Evolutionary conservation across 164 flowering plant species (phyloP), one percentile per base, ranked within the genome.

Genomic region (Macadamia integrifolia): DNA sequence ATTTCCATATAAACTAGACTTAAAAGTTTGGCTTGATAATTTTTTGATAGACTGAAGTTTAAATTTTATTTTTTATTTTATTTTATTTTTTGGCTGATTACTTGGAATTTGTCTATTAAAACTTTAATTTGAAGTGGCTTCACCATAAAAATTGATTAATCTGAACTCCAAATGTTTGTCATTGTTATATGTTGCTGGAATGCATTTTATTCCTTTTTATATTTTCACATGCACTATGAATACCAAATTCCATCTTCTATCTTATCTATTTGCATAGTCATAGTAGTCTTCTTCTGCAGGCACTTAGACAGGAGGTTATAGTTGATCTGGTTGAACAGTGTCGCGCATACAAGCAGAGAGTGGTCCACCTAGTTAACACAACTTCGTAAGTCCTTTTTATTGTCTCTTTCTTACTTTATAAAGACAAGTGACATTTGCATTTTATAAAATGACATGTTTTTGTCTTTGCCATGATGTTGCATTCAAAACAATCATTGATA

Each of bases 321-420:
- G 85, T 90, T 67, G 99, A 94, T 72, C 82, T 94, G 81, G 98
- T 94, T 74, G 92, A 88, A 30, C 99, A 92, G 70, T 92, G 99
- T 53, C 90, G 96, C 30, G 78, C 85, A 18, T 94, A 92, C 80
- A 94, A 92, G 84, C 97, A 82, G 76, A 84, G 97, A 86, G 97
- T 92, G 60, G 94, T 94, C 58, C 99, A 94, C 77, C 95, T 94
- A 69, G 92, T 92, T 55, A 92, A 90, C 77, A 86, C 93, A 62
- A 94, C 97, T 58, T 67, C 86, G 99, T 94, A 88, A 84, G 96
- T 44, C 70, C 70, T 67, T 66, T 59, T 50, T 23, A 62, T 53
- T 69, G 58, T 57, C 15, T 18, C 30, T 28, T 10, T 48, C 66
- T 56, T 11, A 11, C 35, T 61, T 18, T 32, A 57, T 31, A 23